Evolutionary conservation across 148 eudicot genomes (phyloP).

Genomic region (Camellia granthamiana): DNA sequence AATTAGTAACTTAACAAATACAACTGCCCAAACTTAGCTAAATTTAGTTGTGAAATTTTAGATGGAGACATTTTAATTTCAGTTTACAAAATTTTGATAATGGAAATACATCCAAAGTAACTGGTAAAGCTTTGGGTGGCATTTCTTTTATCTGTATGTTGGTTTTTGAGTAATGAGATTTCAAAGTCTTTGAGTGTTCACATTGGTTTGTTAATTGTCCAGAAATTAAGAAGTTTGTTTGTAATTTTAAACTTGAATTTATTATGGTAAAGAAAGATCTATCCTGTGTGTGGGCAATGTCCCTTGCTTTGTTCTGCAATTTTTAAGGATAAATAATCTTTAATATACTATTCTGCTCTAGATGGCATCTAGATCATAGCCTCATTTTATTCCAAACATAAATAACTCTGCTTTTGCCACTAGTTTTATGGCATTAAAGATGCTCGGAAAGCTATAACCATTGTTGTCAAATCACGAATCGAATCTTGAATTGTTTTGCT

Average conservation of each 20-base stretch:
- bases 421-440: neutral
- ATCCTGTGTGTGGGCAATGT: neutral
- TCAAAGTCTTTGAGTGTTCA: too few species aligned
- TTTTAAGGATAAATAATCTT: neutral
- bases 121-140: too few species aligned
- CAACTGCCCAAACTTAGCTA: too few species aligned
- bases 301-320: neutral
- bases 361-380: neutral
- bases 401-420: neutral
- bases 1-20: too few species aligned
- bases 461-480: too few species aligned
- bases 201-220: neutral
- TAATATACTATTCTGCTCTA: neutral
- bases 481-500: too few species aligned
- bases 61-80: too few species aligned
- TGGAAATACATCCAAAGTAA: too few species aligned
- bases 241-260: neutral
- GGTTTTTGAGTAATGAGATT: too few species aligned
- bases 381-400: neutral
- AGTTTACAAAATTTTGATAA: too few species aligned
- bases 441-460: neutral
- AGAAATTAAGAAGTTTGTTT: neutral
- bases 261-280: neutral
- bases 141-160: too few species aligned
- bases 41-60: too few species aligned